A percentile compares a stretch with the other conserved stretches of the same genome.
Conservation (phyloP, 345 rosid species). For the Tarenaya hassleriana region DNA sequence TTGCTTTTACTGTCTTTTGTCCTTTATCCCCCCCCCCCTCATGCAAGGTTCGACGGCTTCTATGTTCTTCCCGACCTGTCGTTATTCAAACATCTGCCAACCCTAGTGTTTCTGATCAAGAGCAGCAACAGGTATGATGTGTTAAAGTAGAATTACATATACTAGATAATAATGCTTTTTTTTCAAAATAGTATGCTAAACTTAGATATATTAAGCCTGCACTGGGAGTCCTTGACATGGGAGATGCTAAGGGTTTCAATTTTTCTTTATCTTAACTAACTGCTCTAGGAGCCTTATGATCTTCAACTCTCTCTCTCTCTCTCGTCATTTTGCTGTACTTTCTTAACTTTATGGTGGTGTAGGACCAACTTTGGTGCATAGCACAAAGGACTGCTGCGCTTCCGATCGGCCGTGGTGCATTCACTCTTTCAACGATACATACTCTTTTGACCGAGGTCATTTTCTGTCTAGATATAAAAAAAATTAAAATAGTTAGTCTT, state of each 20-base stretch:
- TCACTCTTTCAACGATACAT: slow-evolving; percentile 84
- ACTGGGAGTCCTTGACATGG: slow-evolving; percentile 10
- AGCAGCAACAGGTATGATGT: slow-evolving; percentile 76
- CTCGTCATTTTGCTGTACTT: slow-evolving; percentile 11
- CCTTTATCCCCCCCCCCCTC: slow-evolving; percentile 14
- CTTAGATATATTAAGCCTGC: slow-evolving; percentile 12
- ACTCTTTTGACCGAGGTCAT: slow-evolving; percentile 87
- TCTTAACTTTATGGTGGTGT: slow-evolving; percentile 21
- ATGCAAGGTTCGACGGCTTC: slow-evolving; percentile 76
- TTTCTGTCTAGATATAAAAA: slow-evolving; percentile 8
- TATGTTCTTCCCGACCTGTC: slow-evolving; percentile 84
- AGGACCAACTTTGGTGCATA: slow-evolving; percentile 96
- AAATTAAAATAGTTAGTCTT: background rate
- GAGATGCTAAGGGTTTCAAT: slow-evolving; percentile 6
- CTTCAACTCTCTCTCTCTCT: slow-evolving; percentile 1
- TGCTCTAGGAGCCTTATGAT: slow-evolving; percentile 7
- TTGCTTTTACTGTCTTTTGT: slow-evolving; percentile 10
- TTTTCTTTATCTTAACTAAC: slow-evolving; percentile 9
- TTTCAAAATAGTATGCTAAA: slow-evolving; percentile 3
- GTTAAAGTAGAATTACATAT: slow-evolving; percentile 9
- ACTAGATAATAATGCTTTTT: slow-evolving; percentile 1
- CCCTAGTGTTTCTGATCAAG: slow-evolving; percentile 84
- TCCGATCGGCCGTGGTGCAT: slow-evolving; percentile 97
- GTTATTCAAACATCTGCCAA: slow-evolving; percentile 73
- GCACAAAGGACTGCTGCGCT: slow-evolving; percentile 96